phyloP scores from a whole-genome alignment of 176 grass and related monocot species.

The Microstegium vimineum region DNA sequence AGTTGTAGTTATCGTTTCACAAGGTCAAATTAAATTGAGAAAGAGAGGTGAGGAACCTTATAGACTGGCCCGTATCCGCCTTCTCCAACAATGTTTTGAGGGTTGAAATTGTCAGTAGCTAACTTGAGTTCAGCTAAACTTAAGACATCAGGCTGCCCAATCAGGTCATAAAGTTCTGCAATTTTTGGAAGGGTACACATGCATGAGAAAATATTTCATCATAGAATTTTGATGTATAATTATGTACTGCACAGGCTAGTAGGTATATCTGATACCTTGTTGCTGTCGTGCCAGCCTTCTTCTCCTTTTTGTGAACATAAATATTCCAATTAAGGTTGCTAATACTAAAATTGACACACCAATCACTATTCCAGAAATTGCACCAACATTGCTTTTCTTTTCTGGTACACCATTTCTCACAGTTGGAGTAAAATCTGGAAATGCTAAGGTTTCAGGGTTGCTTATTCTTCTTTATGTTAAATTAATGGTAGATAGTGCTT shows the following conservation, averaged over 20 bases:
- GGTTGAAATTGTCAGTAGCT: slow-evolving; percentile 36
- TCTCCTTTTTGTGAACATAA: slow-evolving; percentile 39
- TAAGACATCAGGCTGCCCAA: slow-evolving; percentile 4
- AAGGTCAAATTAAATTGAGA: background rate
- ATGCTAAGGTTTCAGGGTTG: background rate
- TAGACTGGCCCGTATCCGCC: slow-evolving; percentile 64
- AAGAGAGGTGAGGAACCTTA: slow-evolving; percentile 31
- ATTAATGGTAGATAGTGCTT: background rate
- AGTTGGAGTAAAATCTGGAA: slow-evolving; percentile 69
- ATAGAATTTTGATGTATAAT: background rate
- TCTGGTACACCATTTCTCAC: slow-evolving; percentile 45
- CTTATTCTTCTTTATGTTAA: background rate
- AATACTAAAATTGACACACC: slow-evolving; percentile 21
- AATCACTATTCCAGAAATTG: slow-evolving; percentile 48
- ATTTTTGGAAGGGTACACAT: background rate
- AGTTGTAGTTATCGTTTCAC: background rate
- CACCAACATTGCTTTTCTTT: slow-evolving; percentile 32
- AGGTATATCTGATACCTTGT: slow-evolving; percentile 28
- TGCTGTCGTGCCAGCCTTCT: slow-evolving; percentile 16
- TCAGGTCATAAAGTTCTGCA: slow-evolving; percentile 18
- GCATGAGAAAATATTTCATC: background rate
- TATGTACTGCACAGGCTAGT: background rate
- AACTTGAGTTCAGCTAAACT: slow-evolving; percentile 12
- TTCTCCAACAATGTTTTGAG: slow-evolving; percentile 55
- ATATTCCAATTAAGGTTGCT: slow-evolving; percentile 25